Evolutionary conservation across 2,329 filamentous ascomycete species (phyloP).

Genomic region (Capronia americana): DNA sequence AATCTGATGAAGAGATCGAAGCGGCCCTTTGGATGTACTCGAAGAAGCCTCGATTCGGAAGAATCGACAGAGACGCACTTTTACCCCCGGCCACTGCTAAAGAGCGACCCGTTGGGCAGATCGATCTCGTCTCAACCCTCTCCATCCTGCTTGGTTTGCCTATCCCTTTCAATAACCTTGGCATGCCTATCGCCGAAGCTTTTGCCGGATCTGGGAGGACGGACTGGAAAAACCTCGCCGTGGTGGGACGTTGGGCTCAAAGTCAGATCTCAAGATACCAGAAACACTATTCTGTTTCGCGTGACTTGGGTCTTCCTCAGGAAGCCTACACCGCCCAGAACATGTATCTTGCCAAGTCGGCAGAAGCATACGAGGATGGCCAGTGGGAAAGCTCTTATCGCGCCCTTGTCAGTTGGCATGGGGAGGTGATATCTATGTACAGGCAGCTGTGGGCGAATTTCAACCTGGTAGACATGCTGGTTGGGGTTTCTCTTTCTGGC

Average conservation of each 20-base stretch:
- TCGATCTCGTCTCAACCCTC: constrained; percentile 92
- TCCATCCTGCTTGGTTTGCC: constrained; percentile 87
- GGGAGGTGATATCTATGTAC: constrained; percentile 77
- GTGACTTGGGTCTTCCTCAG: constrained; percentile 32
- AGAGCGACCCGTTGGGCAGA: constrained; percentile 77
- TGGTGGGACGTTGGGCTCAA: constrained; percentile 76
- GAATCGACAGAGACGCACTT: constrained; percentile 66
- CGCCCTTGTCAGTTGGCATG: constrained; percentile 76
- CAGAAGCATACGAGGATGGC: constrained; percentile 15
- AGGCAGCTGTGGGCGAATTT: constrained; percentile 90
- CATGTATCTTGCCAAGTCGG: constrained; percentile 40
- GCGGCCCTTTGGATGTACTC: constrained; percentile 99
- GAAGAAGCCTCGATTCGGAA: constrained; percentile 82
- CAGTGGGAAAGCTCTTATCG: constrained; percentile 54
- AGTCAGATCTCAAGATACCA: constrained; percentile 92
- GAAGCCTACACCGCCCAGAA: constrained; percentile 25
- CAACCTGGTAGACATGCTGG: constrained; percentile 82
- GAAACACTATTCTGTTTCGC: constrained; percentile 69
- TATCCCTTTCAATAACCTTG: constrained; percentile 95
- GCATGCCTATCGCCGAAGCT: constrained; percentile 89
- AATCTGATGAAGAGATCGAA: constrained; percentile 94
- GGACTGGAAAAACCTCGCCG: constrained; percentile 77
- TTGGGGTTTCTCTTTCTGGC: constrained; percentile 75
- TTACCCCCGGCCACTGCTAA: constrained; percentile 75
- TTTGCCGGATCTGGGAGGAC: constrained; percentile 63